Base-by-base conservation (phyloP, 2,329 filamentous ascomycete species). In the Ploettnerulaceae sp. region DNA sequence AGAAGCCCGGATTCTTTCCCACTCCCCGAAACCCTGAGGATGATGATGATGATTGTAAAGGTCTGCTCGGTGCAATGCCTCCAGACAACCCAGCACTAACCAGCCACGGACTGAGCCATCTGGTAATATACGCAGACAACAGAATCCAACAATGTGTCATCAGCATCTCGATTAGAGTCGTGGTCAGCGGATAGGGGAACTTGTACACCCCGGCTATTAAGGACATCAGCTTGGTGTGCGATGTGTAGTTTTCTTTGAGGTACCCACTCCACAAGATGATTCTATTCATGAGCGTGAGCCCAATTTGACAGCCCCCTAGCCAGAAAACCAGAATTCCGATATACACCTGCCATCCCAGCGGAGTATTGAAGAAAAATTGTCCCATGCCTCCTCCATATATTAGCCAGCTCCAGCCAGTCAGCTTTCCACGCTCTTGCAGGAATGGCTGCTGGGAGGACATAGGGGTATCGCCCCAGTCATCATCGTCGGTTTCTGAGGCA, bases 101-200 rank as follows among this genome's bases (percentile, higher is more conserved):
- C 17, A 77, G 60, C 8, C 66, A 67, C 1, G 62, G 62, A 21
- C 65, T 65, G 15, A 74, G 62, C 32, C 66, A 67, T 49, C 74
- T 64, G 2, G 73, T 73, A 18, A 77, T 63, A 44, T 67, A 71
- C 14, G 74, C 70, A 24, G 68, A 68, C 43, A 68, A 64, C 4
- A 74, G 51, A 36, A 77, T 64, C 28, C 73, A 67, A 4, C 70
- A 50, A 49, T 77, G 74, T 3, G 72, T 71, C 42, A 75, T 67
- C 35, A 72, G 56, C 29, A 77, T 66, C 53, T 77, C 71, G 14
- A 75, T 57, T 21, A 74, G 69, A 0, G 73, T 75, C 40, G 69
- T 67, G 7, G 72, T 70, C 22, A 77, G 61, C 11, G 74, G 74
- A 49, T 74, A 77, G 1, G 70, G 70, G 49, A 77, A 76, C 54